Base-by-base conservation (phyloP, 805 yeast genomes). In the Metschnikowia peoriensis region DNA sequence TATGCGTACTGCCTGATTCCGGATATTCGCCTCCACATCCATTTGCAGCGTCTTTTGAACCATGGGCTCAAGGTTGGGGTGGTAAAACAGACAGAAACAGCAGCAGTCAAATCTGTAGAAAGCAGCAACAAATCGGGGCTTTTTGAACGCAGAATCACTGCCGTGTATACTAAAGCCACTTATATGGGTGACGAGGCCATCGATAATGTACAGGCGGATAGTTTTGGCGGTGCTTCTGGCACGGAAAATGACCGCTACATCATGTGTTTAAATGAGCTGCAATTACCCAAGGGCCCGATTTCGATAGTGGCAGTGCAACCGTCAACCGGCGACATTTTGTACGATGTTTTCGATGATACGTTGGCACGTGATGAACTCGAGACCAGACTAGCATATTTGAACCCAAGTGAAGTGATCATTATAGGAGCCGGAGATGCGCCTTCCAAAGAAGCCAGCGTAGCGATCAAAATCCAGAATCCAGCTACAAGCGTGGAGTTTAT, bases 1-100 rank as follows among this genome's bases (percentile, higher is more conserved):
- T 85, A 89, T 61, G 93, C 97, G 0, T 88, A 89, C 62, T 87
- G 96, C 55, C 85, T 94, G 7, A 87, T 94, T 35, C 98, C 97
- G 0, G 88, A 86, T 47, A 81, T 74, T 29, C 72, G 94, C 53
- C 72, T 94, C 12, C 87, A 87, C 58, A 77, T 87, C 32, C 93
- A 93, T 66, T 70, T 92, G 38, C 88, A 87, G 65, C 76, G 93
- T 53, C 70, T 93, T 15, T 75, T 94, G 4, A 80, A 79, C 39
- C 75, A 74, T 50, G 97, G 97, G 0, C 71, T 82, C 53, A 92
- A 88, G 64, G 89, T 94, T 4, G 98, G 96, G 0, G 82, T 94
- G 1, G 94, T 92, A 0, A 86, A 86, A 62, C 98, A 94, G 63
- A 72, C 81, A 5, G 97, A 93, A 64, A 82, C 93, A 0, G 85